phyloP scores from a whole-genome alignment of 2,329 filamentous ascomycete genomes.

The Zymoseptoria pseudotritici region DNA sequence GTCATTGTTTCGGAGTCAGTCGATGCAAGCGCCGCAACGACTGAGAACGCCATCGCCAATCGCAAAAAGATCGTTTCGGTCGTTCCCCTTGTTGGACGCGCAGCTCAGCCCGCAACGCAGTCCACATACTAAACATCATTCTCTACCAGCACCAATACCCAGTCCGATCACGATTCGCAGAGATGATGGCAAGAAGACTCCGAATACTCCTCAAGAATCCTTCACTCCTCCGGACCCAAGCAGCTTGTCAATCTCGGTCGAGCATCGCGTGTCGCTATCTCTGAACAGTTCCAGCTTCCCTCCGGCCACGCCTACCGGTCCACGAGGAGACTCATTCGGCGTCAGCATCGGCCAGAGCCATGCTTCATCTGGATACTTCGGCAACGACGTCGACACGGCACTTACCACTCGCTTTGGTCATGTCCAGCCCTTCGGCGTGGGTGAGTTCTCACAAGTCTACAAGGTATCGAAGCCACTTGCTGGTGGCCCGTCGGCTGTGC shows the following conservation, averaged over 20 bases:
- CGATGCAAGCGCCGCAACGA: slow-evolving; percentile 32
- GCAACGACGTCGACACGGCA: slow-evolving; percentile 66
- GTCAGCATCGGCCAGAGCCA: slow-evolving; percentile 44
- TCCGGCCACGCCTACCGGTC: slow-evolving; percentile 77
- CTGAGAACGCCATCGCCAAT: slow-evolving; percentile 34
- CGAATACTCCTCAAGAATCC: slow-evolving; percentile 67
- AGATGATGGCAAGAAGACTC: slow-evolving; percentile 20
- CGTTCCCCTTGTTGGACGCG: slow-evolving; percentile 18
- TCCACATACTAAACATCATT: slow-evolving; percentile 18
- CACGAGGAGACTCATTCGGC: slow-evolving; percentile 50
- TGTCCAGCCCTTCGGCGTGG: slow-evolving; percentile 72
- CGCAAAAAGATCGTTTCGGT: slow-evolving; percentile 30
- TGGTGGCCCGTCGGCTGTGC: slow-evolving; percentile 25
- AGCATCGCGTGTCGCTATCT: slow-evolving; percentile 33
- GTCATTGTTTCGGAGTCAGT: slow-evolving; percentile 33
- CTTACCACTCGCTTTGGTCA: slow-evolving; percentile 71
- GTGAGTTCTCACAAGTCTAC: slow-evolving; percentile 92
- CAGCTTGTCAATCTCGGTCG: slow-evolving; percentile 70
- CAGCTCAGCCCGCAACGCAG: slow-evolving; percentile 11
- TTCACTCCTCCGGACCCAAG: slow-evolving; percentile 73
- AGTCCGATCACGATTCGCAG: slow-evolving; percentile 10
- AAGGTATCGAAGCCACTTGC: slow-evolving; percentile 53
- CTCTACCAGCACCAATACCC: slow-evolving; percentile 15
- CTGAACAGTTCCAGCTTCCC: slow-evolving; percentile 44
- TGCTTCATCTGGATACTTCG: slow-evolving; percentile 57